Evolutionary conservation across 2,329 filamentous ascomycete genomes (phyloP).

Genomic region (Fusarium tupiense): DNA sequence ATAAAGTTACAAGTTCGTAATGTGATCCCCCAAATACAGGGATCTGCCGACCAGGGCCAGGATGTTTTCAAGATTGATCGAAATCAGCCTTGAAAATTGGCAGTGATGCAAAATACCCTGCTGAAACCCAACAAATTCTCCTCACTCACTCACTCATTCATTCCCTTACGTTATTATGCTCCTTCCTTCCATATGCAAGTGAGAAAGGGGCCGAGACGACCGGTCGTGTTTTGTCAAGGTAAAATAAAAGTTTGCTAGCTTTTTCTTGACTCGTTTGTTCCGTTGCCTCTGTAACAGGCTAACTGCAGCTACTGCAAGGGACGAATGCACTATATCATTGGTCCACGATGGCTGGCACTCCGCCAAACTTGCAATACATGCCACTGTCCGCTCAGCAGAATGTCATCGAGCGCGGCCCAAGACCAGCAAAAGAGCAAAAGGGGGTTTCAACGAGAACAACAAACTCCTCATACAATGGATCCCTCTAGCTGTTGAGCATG

Average conservation of each 20-base stretch:
- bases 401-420: slow-evolving; percentile 17
- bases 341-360: not conserved
- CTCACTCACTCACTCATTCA: not conserved
- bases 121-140: slow-evolving; percentile 1
- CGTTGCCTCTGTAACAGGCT: slow-evolving; percentile 13
- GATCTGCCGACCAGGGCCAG: slow-evolving; percentile 2
- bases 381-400: slow-evolving; percentile 11
- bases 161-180: not conserved
- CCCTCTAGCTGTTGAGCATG: not conserved
- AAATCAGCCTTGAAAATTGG: slow-evolving; percentile 14
- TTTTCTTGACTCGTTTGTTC: slow-evolving; percentile 22
- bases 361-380: slow-evolving; percentile 8
- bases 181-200: not conserved
- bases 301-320: slow-evolving; percentile 26
- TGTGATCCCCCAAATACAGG: slow-evolving; percentile 15
- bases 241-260: not conserved
- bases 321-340: slow-evolving; percentile 1
- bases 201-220: not conserved
- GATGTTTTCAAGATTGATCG: not conserved
- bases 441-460: not conserved
- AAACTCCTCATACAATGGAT: not conserved
- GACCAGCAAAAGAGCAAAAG: not conserved
- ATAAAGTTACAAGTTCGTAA: slow-evolving; percentile 29
- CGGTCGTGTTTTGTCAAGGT: slow-evolving; percentile 3
- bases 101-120: slow-evolving; percentile 12